A percentile compares a stretch with the other conserved stretches of the same genome.
phyloP scores from a whole-genome alignment of 352 stramenopile species.

The Phytophthora melonis region DNA sequence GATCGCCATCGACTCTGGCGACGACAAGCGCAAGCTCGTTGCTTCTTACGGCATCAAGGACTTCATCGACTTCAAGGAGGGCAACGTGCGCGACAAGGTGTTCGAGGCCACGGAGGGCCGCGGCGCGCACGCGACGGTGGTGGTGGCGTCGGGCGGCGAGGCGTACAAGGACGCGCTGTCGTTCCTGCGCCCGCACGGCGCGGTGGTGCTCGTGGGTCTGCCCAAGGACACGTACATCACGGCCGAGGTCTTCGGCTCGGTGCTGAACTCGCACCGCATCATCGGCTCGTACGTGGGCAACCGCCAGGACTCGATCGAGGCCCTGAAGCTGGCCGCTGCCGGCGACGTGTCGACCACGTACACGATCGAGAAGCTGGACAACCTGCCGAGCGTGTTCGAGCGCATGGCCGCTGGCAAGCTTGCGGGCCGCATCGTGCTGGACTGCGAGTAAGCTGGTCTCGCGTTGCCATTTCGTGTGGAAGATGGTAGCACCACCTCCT shows the following conservation, averaged over 20 bases:
- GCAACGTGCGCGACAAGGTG: constrained; percentile 55
- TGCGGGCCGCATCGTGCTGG: too few relatives aligned
- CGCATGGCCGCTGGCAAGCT: too few relatives aligned
- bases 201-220: too few relatives aligned
- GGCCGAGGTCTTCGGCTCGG: too few relatives aligned
- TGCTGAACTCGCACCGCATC: too few relatives aligned
- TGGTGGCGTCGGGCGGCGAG: constrained; percentile 73
- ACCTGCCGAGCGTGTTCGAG: too few relatives aligned
- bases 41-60: constrained; percentile 69
- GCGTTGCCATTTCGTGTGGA: too few relatives aligned
- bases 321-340: constrained; percentile 39
- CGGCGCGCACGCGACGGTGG: constrained; percentile 68
- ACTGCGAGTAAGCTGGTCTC: not conserved
- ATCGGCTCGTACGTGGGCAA: constrained; percentile 60
- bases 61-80: constrained; percentile 77
- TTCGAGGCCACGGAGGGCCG: constrained; percentile 48
- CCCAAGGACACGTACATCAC: too few relatives aligned
- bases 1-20: constrained; percentile 72
- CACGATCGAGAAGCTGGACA: too few relatives aligned
- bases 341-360: too few relatives aligned
- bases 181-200: constrained; percentile 63
- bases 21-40: constrained; percentile 69
- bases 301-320: constrained; percentile 63
- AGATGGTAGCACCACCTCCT: too few relatives aligned
- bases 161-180: constrained; percentile 59